Evolutionary conservation across 305 asterid species (phyloP).

Genomic region (Rubia peregrina): DNA sequence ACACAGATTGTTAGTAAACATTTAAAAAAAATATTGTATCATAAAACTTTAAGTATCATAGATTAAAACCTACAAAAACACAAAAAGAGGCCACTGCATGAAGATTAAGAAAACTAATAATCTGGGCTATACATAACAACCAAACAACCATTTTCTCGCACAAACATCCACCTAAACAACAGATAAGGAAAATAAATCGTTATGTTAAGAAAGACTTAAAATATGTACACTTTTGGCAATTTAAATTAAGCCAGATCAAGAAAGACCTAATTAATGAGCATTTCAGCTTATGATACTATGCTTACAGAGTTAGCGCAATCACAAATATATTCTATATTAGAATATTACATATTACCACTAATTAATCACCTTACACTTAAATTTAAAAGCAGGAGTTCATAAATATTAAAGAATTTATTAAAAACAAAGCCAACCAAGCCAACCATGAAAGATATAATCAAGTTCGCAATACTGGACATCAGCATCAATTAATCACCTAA

Average conservation of each 20-base stretch:
- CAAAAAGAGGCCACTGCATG: background rate
- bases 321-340: too few relatives aligned
- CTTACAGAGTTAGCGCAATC: too few relatives aligned
- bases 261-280: background rate
- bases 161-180: background rate
- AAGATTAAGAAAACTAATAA: background rate
- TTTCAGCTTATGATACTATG: background rate
- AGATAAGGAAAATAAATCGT: background rate
- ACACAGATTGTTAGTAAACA: background rate
- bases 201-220: background rate
- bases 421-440: too few relatives aligned
- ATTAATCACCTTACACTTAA: too few relatives aligned
- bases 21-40: background rate
- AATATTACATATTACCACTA: too few relatives aligned
- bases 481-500: too few relatives aligned
- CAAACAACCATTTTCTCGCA: background rate
- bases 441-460: too few relatives aligned
- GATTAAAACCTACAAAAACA: background rate
- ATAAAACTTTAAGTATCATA: background rate
- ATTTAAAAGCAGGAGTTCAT: too few relatives aligned
- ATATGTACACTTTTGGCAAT: too few relatives aligned
- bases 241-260: background rate
- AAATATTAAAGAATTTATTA: too few relatives aligned
- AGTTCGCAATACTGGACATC: too few relatives aligned
- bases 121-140: background rate